Percentiles rank a stretch among this genome's conserved stretches.
Evolutionary conservation across 192 early-diverging fungal species (phyloP).

Genomic region (Coemansia sp.): DNA sequence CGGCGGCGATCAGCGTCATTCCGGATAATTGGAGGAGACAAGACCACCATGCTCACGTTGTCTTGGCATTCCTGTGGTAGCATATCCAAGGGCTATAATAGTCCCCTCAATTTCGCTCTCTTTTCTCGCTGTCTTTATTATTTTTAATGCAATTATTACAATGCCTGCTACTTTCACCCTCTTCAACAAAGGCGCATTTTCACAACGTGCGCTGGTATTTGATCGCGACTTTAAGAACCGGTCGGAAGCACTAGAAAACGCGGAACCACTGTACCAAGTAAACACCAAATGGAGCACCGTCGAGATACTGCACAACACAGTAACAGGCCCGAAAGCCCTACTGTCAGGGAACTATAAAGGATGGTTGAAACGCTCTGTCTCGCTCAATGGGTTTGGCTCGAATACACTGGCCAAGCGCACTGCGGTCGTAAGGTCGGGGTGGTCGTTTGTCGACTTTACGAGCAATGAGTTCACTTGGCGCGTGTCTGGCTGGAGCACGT

Average conservation of each 20-base stretch:
- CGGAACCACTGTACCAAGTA: background rate
- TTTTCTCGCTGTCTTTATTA: background rate
- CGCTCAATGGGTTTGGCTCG: slow-evolving; percentile 6
- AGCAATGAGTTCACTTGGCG: slow-evolving; percentile 21
- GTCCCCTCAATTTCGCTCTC: background rate
- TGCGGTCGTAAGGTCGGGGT: background rate
- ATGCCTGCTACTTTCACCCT: background rate
- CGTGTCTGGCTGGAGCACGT: background rate
- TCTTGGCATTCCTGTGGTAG: background rate
- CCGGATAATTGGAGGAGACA: background rate
- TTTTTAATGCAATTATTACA: background rate
- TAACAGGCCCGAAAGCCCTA: background rate
- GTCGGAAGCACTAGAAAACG: background rate
- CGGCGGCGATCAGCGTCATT: background rate
- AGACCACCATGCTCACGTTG: no score
- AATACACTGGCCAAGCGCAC: slow-evolving; percentile 7
- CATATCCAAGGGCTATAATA: background rate
- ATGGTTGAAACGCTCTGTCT: background rate
- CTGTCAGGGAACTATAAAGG: slow-evolving; percentile 7
- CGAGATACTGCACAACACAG: background rate
- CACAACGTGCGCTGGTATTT: slow-evolving; percentile 3
- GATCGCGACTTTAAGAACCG: background rate
- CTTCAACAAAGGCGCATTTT: slow-evolving; percentile 2
- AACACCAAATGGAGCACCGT: background rate
- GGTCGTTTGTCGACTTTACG: slow-evolving; percentile 28